Base-by-base conservation (phyloP, 495 filamentous ascomycete genomes). In the Recurvomyces mirabilis region DNA sequence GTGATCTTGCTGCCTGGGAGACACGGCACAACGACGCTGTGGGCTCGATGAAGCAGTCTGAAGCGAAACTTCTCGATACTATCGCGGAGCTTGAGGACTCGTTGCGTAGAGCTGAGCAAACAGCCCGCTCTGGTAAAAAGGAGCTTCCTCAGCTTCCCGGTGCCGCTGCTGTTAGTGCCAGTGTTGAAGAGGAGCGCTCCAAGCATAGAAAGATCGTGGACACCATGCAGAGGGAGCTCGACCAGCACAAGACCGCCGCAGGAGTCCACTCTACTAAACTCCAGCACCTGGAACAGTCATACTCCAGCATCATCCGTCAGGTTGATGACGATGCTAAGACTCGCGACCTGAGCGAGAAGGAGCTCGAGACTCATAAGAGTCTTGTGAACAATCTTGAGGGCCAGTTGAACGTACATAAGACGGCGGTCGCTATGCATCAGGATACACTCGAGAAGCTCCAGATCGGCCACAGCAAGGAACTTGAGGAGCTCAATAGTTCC, bases 1-100 rank as follows among this genome's bases (percentile, higher is more conserved):
- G 67, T 3, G 87, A 96, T 51, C 70, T 94, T 20, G 67, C 65
- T 4, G 65, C 72, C 43, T 91, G 84, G 80, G 76, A 91, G 60
- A 63, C 61, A 24, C 83, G 81, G 61, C 87, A 96, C 59, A 66
- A 79, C 43, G 63, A 63, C 41, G 77, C 82, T 0, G 60, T 94
- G 19, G 71, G 80, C 30, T 76, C 78, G 5, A 73, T 94, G 65
- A 75, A 87, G 50, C 60, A 67, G 10, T 82, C 82, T 0, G 86
- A 94, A 65, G 68, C 72, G 36, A 68, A 82, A 51, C 76, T 95
- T 50, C 68, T 77, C 37, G 65, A 71, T 28, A 87, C 80, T 2
- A 79, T 93, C 25, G 64, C 62, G 1, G 78, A 86, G 17, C 72
- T 96, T 19, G 80, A 93, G 60, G 59, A 60, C 37, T 50, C 67